Conservation (phyloP, 352 stramenopile genomes). For the Pythium phragmiticola region DNA sequence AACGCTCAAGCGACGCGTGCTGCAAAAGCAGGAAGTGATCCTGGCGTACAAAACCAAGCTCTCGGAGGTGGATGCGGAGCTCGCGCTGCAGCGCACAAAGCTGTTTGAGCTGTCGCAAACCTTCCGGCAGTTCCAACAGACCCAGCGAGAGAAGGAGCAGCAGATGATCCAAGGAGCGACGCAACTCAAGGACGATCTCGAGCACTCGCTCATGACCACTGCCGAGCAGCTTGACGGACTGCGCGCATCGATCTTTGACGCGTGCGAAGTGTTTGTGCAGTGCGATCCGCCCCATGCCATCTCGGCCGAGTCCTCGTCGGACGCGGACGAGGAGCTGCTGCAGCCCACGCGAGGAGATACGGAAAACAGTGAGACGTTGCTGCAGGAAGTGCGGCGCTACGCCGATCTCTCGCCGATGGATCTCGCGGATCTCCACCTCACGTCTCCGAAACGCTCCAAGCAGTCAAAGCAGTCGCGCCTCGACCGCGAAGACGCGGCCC, state of each 20-base stretch:
- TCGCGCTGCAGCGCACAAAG: slow-evolving; percentile 34
- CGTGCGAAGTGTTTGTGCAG: slow-evolving; percentile 53
- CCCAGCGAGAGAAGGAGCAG: slow-evolving; percentile 28
- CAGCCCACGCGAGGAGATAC: neutral
- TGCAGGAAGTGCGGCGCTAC: slow-evolving; percentile 39
- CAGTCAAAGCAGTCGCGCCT: neutral
- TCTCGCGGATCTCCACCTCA: slow-evolving; percentile 37
- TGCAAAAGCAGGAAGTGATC: slow-evolving; percentile 63
- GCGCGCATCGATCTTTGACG: slow-evolving; percentile 55
- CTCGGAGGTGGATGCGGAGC: slow-evolving; percentile 31
- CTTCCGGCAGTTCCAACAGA: slow-evolving; percentile 40
- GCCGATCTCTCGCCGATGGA: slow-evolving; percentile 49
- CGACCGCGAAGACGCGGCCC: neutral
- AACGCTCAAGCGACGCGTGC: slow-evolving; percentile 42
- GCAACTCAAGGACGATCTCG: slow-evolving; percentile 23
- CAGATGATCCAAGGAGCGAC: slow-evolving; percentile 19
- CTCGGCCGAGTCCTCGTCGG: slow-evolving; percentile 1
- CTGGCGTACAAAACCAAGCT: slow-evolving; percentile 44
- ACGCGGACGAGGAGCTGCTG: neutral
- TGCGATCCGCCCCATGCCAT: slow-evolving; percentile 16
- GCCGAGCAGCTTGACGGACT: slow-evolving; percentile 48
- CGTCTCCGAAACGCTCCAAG: neutral
- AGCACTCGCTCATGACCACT: slow-evolving; percentile 19
- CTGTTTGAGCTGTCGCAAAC: slow-evolving; percentile 39
- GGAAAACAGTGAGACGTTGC: slow-evolving; percentile 7